Evolutionary conservation across 805 yeast species (phyloP), one percentile per base, ranked within the genome.

Genomic region (Candida maltosa): DNA sequence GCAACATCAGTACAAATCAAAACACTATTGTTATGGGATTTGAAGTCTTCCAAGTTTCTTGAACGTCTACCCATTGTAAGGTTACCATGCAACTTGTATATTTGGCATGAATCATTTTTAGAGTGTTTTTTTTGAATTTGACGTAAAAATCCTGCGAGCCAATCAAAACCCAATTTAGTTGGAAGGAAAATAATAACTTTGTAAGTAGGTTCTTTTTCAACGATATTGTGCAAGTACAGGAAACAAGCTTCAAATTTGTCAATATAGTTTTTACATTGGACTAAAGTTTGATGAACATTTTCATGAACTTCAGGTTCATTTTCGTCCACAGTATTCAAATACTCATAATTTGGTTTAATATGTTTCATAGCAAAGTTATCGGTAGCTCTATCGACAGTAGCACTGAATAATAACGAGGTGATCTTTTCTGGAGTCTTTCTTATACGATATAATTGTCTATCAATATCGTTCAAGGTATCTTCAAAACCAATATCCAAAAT

Each of bases 1-100:
- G 89, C 94, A 40, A 91, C 97, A 61, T 88, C 95, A 5, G 96
- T 85, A 37, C 91, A 81, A 36, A 91, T 76, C 38, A 91, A 69
- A 29, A 89, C 54, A 37, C 87, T 84, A 19, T 58, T 68, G 47
- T 37, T 51, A 17, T 39, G 32, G 39, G 41, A 47, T 45, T 80
- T 74, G 67, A 81, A 85, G 23, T 52, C 51, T 33, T 66, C 68
- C 24, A 84, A 77, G 17, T 77, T 59, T 41, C 67, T 62, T 42
- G 81, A 83, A 56, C 97, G 80, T 30, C 66, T 71, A 17, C 69
- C 65, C 62, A 87, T 95, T 19, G 82, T 58, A 57, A 84, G 62
- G 51, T 81, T 78, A 35, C 97, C 95, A 49, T 88, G 95, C 29
- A 34, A 34, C 19, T 24, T n/a, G 16, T 28, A 34, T 20, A 26